Conservation (phyloP, 345 rosid species). For the Psidium guajava region DNA sequence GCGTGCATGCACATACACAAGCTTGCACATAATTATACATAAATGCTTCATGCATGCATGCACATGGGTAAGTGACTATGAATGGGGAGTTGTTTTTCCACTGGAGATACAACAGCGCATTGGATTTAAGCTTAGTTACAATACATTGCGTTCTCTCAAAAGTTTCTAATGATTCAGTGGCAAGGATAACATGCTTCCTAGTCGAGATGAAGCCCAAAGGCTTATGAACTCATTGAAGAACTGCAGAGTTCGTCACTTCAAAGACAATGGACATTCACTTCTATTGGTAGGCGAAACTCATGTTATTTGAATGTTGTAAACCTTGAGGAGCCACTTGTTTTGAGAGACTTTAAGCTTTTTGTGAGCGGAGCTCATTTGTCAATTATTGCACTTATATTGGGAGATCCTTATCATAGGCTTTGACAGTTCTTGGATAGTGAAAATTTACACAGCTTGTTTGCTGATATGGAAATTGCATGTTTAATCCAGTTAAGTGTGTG, state of each 20-base stretch:
- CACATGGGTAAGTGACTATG: background rate
- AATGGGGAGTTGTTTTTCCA: background rate
- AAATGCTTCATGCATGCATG: background rate
- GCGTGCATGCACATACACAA: background rate
- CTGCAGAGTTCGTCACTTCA: slow-evolving; percentile 58
- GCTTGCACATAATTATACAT: background rate
- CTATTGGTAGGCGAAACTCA: slow-evolving; percentile 34
- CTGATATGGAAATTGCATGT: background rate
- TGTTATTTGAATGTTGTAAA: background rate
- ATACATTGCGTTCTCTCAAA: background rate
- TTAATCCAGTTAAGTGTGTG: background rate
- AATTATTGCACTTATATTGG: background rate
- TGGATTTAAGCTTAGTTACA: background rate
- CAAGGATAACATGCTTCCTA: slow-evolving; percentile 73
- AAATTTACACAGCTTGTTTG: background rate
- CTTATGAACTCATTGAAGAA: slow-evolving; percentile 38
- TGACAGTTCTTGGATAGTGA: background rate
- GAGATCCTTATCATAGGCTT: background rate
- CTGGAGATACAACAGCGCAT: background rate
- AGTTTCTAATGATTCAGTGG: slow-evolving; percentile 32
- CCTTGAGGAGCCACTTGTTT: background rate
- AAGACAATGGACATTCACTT: slow-evolving; percentile 73
- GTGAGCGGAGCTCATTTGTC: background rate
- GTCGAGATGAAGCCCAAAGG: slow-evolving; percentile 53
- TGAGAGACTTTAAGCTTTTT: background rate